These are phyloP conservation scores for Zygosaccharomyces sapae DNA, from an alignment of 1,139 yeast species.

Conservation along the genomic window DNA sequence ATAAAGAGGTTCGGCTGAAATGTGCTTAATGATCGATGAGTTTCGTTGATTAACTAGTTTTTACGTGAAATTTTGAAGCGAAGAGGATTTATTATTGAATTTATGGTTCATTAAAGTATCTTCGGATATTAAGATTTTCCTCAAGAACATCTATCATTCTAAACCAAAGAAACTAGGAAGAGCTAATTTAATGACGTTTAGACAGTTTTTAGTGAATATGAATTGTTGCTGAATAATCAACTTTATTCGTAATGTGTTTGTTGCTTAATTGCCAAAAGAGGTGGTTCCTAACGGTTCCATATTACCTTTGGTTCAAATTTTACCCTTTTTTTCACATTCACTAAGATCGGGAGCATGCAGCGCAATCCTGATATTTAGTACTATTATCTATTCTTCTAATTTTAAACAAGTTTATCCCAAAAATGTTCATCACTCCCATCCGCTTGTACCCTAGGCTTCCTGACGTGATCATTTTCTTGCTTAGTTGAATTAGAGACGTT, in stretches of 20 bases:
- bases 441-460: slow-evolving; percentile 27
- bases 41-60: slow-evolving; percentile 59
- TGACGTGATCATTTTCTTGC: slow-evolving; percentile 5
- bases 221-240: slow-evolving; percentile 48
- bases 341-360: slow-evolving; percentile 3
- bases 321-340: slow-evolving; percentile 51
- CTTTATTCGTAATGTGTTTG: slow-evolving; percentile 54
- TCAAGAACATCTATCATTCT: slow-evolving; percentile 72
- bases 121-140: slow-evolving; percentile 79
- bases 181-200: slow-evolving; percentile 16
- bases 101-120: slow-evolving; percentile 79
- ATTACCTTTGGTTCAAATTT: slow-evolving; percentile 87
- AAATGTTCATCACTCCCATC: slow-evolving; percentile 18
- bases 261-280: slow-evolving; percentile 85
- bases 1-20: slow-evolving; percentile 77
- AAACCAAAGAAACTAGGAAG: slow-evolving; percentile 42
- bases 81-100: slow-evolving; percentile 68
- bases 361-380: background rate
- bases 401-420: slow-evolving; percentile 14
- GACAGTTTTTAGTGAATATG: slow-evolving; percentile 61
- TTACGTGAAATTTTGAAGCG: slow-evolving; percentile 33
- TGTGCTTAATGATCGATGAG: slow-evolving; percentile 66
- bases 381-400: background rate
- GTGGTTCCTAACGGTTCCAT: slow-evolving; percentile 89
- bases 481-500: background rate